Conservation (phyloP, 768 basidiomycete genomes). For the Termitomyces sp. region DNA sequence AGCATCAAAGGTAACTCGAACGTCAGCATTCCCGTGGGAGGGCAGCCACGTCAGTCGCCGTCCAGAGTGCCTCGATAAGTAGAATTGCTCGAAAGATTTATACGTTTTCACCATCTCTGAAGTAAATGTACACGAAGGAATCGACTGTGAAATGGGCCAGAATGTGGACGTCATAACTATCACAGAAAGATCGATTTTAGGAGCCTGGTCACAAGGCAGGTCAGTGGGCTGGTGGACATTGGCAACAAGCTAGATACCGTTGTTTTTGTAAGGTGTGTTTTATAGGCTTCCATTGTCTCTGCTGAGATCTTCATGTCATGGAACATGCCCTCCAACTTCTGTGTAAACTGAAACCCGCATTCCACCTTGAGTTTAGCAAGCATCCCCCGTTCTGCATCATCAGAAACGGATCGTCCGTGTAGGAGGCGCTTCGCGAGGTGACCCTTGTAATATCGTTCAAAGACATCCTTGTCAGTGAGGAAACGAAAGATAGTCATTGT, state of each 20-base stretch:
- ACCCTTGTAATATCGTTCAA: slow-evolving; percentile 95
- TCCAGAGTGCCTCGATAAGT: slow-evolving; percentile 84
- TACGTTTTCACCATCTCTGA: slow-evolving; percentile 54
- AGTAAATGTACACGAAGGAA: slow-evolving; percentile 64
- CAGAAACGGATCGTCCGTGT: slow-evolving; percentile 81
- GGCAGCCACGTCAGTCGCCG: slow-evolving; percentile 90
- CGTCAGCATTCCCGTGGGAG: slow-evolving; percentile 85
- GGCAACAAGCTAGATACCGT: slow-evolving; percentile 40
- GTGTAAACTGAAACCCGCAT: slow-evolving; percentile 94
- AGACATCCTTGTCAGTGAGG: slow-evolving; percentile 92
- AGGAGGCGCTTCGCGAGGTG: slow-evolving; percentile 94
- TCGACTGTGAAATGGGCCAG: slow-evolving; percentile 81
- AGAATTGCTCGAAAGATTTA: slow-evolving; percentile 84
- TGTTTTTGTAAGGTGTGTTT: slow-evolving; percentile 48
- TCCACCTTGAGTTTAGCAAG: slow-evolving; percentile 95
- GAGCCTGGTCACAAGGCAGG: slow-evolving; percentile 40
- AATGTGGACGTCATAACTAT: slow-evolving; percentile 95
- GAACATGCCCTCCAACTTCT: slow-evolving; percentile 99
- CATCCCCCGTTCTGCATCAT: slow-evolving; percentile 98
- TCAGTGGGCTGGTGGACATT: slow-evolving; percentile 5
- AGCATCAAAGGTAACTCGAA: slow-evolving; percentile 74
- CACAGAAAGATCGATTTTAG: slow-evolving; percentile 76
- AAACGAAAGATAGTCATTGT: slow-evolving; percentile 95
- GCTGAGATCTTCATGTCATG: slow-evolving; percentile 87
- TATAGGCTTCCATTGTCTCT: slow-evolving; percentile 78